Evolutionary conservation across 306 rosid genomes (phyloP).

Genomic region (Biancaea sappan): DNA sequence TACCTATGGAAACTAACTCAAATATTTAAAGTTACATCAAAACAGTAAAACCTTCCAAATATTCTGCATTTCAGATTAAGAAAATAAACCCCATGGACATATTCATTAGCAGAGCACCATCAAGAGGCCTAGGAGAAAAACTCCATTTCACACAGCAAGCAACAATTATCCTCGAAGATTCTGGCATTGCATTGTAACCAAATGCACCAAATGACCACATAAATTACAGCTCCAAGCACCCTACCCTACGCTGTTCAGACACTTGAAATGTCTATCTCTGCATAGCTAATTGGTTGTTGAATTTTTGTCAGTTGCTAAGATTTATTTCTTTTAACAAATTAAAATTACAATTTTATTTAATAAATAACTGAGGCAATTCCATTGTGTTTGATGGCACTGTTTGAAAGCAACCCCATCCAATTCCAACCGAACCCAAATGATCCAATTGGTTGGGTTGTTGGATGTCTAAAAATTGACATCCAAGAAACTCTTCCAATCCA

Average conservation of each 20-base stretch:
- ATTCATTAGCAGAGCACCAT: not conserved
- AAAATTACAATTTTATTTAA: not conserved
- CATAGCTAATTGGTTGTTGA: not conserved
- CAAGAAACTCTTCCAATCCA: too few relatives aligned
- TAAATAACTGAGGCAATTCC: not conserved
- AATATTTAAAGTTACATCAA: not conserved
- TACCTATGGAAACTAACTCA: not conserved
- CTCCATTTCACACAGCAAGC: not conserved
- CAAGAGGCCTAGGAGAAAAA: too few relatives aligned
- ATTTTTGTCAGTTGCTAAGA: not conserved
- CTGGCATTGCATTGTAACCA: not conserved
- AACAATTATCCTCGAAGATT: not conserved
- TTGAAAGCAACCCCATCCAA: too few relatives aligned
- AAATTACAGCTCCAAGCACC: not conserved
- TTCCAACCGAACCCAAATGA: too few relatives aligned
- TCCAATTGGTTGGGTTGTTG: too few relatives aligned
- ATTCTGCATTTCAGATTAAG: not conserved
- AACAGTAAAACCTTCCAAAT: not conserved
- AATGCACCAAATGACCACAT: conserved; percentile 7
- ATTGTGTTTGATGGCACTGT: too few relatives aligned
- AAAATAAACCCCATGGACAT: not conserved
- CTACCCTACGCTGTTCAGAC: not conserved
- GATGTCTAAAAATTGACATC: too few relatives aligned
- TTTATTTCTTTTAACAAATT: not conserved
- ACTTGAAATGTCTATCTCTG: not conserved